Evolutionary conservation across 805 yeast species (phyloP), one percentile per base, ranked within the genome.

Genomic region (Candida sithepensis): DNA sequence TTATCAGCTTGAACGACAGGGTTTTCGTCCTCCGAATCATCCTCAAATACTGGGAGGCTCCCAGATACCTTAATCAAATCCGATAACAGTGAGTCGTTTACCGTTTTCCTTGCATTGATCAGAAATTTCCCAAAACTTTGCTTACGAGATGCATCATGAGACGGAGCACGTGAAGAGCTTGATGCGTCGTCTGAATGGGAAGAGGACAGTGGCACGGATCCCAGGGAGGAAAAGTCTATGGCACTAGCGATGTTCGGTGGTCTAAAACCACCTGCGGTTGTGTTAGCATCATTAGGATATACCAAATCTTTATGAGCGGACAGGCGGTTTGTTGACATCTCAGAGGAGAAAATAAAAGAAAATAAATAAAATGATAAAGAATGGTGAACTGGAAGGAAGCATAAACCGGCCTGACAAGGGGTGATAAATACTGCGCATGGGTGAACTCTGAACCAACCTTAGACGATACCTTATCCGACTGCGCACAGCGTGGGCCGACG

Each of bases 1-100:
- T 16, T 34, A 7, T 34, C 18, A 5, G 20, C n/a, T n/a, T n/a
- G 21, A 34, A 12, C 36, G 14, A 19, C 36, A 4, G 30, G 45
- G 19, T 13, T 26, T 1, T 36, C 49, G 6, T 47, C 50, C 30
- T 44, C 51, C 14, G 47, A 30, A 14, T 42, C 47, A 32, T 46
- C 51, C 14, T 39, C 50, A 32, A 48, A 51, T n/a, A 41, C 50
- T 0, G 51, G 22, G 3, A 43, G 26, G 4, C 39, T 39, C 41
- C 26, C 49, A 13, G 46, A 21, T 20, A 37, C 50, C 18, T 40
- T 46, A 36, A 47, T 39, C 21, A 59, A 38, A 12, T 58, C 64
- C 3, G 59, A 51, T 22, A 60, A 39, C 30, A 60, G 43, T 14
- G 53, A 52, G 53, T 63, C 57, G 52, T 50, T 58, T 42, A 46